These are phyloP conservation scores for Telfairia occidentalis DNA, from an alignment of 331 rosid genomes.

Conservation along the genomic window DNA sequence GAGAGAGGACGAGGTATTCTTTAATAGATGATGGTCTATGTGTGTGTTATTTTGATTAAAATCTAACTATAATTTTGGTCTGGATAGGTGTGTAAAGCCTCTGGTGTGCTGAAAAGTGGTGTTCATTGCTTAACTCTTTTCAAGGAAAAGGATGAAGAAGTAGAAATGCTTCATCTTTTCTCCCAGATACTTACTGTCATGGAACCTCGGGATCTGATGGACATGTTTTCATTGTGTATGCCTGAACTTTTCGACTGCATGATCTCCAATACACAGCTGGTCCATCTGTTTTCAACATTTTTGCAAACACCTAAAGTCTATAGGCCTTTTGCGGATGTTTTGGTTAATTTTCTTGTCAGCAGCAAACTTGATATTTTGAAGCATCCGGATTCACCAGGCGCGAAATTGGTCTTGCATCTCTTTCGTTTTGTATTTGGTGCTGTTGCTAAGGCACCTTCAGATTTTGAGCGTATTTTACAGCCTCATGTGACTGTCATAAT, in stretches of 20 bases:
- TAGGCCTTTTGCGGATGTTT: constrained; percentile 86
- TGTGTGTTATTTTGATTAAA: background rate
- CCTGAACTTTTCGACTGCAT: constrained; percentile 98
- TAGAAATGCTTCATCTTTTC: constrained; percentile 87
- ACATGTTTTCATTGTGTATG: constrained; percentile 97
- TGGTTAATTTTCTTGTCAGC: constrained; percentile 81
- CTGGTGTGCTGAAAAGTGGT: constrained; percentile 94
- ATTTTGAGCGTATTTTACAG: constrained; percentile 92
- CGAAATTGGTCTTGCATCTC: constrained; percentile 85
- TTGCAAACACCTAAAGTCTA: constrained; percentile 75
- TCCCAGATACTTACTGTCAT: constrained; percentile 90
- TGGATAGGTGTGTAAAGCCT: constrained; percentile 81
- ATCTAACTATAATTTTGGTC: constrained; percentile 13
- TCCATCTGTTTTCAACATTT: constrained; percentile 87
- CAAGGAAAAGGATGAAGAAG: constrained; percentile 97
- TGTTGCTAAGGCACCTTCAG: constrained; percentile 89
- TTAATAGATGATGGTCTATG: constrained; percentile 7
- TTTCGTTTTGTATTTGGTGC: constrained; percentile 83
- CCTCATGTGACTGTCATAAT: constrained; percentile 90
- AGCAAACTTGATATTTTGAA: constrained; percentile 76
- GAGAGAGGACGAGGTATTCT: constrained; percentile 93
- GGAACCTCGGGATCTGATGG: constrained; percentile 99
- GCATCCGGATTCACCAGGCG: constrained; percentile 76
- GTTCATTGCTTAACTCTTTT: constrained; percentile 95
- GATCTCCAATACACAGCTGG: constrained; percentile 79